Conservation (phyloP, 2,329 filamentous ascomycete genomes). For the Penicillium concentricum region DNA sequence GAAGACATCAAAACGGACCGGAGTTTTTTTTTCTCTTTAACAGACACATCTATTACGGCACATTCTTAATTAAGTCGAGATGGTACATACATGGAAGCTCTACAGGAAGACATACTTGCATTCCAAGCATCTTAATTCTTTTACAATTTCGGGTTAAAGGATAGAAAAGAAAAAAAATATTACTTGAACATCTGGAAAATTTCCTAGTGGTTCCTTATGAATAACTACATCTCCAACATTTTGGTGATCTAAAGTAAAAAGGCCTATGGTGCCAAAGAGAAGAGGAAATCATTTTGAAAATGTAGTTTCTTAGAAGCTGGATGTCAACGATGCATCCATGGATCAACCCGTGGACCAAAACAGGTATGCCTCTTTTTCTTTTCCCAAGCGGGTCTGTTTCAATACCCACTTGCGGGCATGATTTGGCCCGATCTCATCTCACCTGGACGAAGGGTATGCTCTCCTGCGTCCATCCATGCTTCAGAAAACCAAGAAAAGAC, state of each 20-base stretch:
- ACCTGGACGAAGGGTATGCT: too few species aligned
- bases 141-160: background rate
- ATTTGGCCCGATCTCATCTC: too few species aligned
- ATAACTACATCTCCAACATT: background rate
- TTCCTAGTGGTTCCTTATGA: background rate
- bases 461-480: too few species aligned
- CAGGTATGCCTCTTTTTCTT: background rate
- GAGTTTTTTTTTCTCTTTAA: slow-evolving; percentile 7
- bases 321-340: background rate
- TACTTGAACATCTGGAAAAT: background rate
- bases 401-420: too few species aligned
- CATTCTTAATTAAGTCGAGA: background rate
- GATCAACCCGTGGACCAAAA: too few species aligned
- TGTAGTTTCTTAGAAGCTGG: background rate
- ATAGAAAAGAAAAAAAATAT: background rate
- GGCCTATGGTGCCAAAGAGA: background rate
- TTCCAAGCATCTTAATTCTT: background rate
- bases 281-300: background rate
- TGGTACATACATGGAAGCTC: background rate
- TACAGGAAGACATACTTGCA: background rate
- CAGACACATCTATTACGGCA: background rate
- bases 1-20: slow-evolving; percentile 9
- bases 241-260: background rate
- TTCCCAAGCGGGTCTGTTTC: too few species aligned
- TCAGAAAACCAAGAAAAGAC: too few species aligned